Evolutionary conservation across 176 grass and related monocot species (phyloP).

Genomic region (Elaeis guineensis): DNA sequence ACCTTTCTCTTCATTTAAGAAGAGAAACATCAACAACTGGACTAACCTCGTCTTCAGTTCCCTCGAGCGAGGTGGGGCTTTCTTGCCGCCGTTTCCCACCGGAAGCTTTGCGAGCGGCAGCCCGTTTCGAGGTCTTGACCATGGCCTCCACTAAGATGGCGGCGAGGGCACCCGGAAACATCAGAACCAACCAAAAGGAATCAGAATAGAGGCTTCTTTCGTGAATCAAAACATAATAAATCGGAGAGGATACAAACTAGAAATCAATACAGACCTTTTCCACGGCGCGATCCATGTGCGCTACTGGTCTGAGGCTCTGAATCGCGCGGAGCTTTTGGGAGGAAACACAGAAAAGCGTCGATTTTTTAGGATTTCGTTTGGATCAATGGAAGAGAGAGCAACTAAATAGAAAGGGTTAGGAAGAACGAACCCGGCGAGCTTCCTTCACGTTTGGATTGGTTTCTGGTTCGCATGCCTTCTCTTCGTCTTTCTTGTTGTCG

Average conservation of each 20-base stretch:
- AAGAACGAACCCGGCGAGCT: conserved; percentile 20
- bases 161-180: not conserved
- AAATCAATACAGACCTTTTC: conserved; percentile 1
- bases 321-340: not conserved
- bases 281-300: not conserved
- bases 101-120: not conserved
- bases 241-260: not conserved
- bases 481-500: no score
- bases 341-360: not conserved
- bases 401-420: not conserved
- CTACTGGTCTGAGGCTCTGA: not conserved
- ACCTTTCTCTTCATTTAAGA: not conserved
- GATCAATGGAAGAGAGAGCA: not conserved
- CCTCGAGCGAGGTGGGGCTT: not conserved
- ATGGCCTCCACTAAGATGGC: not conserved
- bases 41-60: not conserved
- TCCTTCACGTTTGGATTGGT: conserved; percentile 19
- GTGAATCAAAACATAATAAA: not conserved
- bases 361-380: no score
- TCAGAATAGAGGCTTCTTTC: not conserved
- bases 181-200: not conserved
- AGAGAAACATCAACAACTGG: no score
- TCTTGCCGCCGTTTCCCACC: not conserved
- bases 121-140: not conserved
- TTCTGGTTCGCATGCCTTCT: conserved; percentile 42